phyloP scores from a whole-genome alignment of 78 protist species.

The Dictyostelium brefeldianum region DNA sequence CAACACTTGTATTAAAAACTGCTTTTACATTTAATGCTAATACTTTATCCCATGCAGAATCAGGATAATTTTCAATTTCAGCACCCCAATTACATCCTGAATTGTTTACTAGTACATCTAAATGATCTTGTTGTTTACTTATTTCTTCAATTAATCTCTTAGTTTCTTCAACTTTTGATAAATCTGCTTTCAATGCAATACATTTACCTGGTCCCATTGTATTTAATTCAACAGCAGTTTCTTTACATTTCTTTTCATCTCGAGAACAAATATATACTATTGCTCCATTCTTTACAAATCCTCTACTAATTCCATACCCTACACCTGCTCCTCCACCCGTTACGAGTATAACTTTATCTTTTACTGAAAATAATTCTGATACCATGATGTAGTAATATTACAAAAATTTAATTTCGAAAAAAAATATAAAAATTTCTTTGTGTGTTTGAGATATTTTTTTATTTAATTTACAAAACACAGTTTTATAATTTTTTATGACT shows the following conservation, averaged over 20 bases:
- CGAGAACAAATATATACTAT: conserved; percentile 79
- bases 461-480: no score
- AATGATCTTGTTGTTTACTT: conserved; percentile 15
- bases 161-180: conserved; percentile 23
- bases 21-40: conserved; percentile 81
- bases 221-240: conserved; percentile 33
- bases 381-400: no score
- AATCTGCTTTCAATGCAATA: conserved; percentile 65
- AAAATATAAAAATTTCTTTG: no score
- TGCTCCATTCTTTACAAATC: conserved; percentile 63
- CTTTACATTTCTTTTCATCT: conserved; percentile 34
- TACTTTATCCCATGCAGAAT: conserved; percentile 84
- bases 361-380: conserved; percentile 36
- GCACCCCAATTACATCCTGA: conserved; percentile 88
- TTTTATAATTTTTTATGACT: no score
- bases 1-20: conserved; percentile 54
- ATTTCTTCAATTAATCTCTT: conserved; percentile 26
- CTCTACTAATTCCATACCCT: conserved; percentile 50
- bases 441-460: no score
- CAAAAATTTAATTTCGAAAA: no score
- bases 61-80: conserved; percentile 75
- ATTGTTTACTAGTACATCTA: conserved; percentile 73
- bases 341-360: conserved; percentile 36
- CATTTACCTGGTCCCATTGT: conserved; percentile 68
- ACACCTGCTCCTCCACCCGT: conserved; percentile 78